phyloP scores from a whole-genome alignment of 164 flowering plant species.

The Magnolia kwangsiensis region DNA sequence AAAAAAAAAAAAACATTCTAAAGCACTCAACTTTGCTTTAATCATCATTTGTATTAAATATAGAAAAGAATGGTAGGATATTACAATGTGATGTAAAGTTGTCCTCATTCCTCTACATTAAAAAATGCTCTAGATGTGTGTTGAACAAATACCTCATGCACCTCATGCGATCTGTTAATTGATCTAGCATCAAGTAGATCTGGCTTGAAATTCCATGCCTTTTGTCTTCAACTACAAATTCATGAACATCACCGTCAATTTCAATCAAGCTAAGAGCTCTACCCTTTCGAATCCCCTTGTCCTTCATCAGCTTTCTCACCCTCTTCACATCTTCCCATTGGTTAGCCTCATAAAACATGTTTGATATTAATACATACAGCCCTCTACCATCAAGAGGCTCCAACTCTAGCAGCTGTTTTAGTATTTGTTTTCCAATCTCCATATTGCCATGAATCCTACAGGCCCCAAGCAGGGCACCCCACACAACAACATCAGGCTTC shows the following conservation, averaged over 20 bases:
- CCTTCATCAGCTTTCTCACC: conserved; percentile 45
- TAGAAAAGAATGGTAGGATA: neutral
- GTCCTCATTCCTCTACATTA: conserved; percentile 7
- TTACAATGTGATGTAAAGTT: neutral
- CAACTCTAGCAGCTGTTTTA: no score
- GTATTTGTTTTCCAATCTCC: no score
- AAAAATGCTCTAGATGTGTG: neutral
- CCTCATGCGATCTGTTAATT: conserved; percentile 17
- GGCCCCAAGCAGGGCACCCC: no score
- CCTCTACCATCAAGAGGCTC: no score
- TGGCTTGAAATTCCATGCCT: conserved; percentile 25
- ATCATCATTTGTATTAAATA: neutral
- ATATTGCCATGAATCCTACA: no score
- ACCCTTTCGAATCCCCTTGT: conserved; percentile 30
- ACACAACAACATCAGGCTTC: conserved; percentile 11
- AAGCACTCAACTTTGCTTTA: neutral
- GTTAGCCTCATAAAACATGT: conserved; percentile 41
- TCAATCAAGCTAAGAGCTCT: conserved; percentile 46
- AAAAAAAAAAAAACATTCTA: no score
- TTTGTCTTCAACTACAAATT: conserved; percentile 48
- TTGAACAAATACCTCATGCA: neutral
- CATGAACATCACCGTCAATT: conserved; percentile 29
- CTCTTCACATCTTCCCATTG: conserved; percentile 47
- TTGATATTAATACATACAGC: conserved; percentile 21
- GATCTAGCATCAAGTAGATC: conserved; percentile 34